Evolutionary conservation across 345 rosid species (phyloP), one percentile per base, ranked within the genome.

Genomic region (Eucalyptus caleyi): DNA sequence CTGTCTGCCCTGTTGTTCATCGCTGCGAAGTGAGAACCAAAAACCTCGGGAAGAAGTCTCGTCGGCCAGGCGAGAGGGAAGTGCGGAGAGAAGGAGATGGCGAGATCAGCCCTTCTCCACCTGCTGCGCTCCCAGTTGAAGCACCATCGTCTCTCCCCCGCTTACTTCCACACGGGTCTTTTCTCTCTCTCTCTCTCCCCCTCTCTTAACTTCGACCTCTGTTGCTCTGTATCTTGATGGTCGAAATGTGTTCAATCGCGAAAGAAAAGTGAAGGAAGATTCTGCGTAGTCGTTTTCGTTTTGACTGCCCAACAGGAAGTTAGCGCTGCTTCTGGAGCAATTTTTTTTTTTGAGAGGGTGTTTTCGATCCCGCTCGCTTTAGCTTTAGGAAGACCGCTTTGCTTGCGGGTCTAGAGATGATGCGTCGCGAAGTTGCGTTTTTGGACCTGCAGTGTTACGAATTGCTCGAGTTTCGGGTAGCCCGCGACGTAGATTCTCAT

Each of bases 81-180:
- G 86, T 54, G 87, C 32, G 37, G 65, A 69, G 88, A 67, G 88
- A 23, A 69, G 77, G 87, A 88, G 88, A 97, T 97, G 99, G 95
- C 95, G 89, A 94, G 95, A 92, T 92, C 93, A 23, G 96, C 95
- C 90, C 87, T 96, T 82, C 89, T 95, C 89, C 95, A 92, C 87
- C 88, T 95, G 89, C 90, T 97, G 80, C 94, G 99, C 91, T 95
- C 95, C 85, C 96, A 94, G 37, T 90, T 87, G 50, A 87, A 42
- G 67, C 88, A 53, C 59, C 59, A 59, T 60, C 87, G 62, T 87
- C 49, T 89, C 53, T 45, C 44, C 87, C 18, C 42, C 30, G 9
- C 80, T 42, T 26, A 44, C 86, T 67, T 62, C 65, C 30, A 34
- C 87, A 34, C 40, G 37, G 82, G 89, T 87, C 47, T 47, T 44